A percentile compares a stretch with the other conserved stretches of the same genome.
Evolutionary conservation across 2,329 filamentous ascomycete species (phyloP).

Genomic region (Cladophialophora bantiana): DNA sequence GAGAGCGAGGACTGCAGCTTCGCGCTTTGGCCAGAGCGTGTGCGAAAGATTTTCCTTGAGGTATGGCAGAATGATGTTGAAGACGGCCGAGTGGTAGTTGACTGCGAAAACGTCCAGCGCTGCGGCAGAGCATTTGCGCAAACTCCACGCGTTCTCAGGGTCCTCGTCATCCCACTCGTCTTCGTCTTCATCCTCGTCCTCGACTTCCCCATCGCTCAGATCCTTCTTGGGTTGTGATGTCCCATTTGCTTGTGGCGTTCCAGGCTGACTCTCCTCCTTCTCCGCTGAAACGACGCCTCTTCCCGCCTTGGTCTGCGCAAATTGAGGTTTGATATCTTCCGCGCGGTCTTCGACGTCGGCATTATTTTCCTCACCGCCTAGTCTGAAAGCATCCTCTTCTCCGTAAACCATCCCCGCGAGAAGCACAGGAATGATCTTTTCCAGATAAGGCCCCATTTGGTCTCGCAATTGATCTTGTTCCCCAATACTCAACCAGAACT

Average conservation of each 20-base stretch:
- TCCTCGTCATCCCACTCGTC: conserved; percentile 73
- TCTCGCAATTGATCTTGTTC: conserved; percentile 83
- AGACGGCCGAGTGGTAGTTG: conserved; percentile 86
- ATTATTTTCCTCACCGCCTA: conserved; percentile 85
- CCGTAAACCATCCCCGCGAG: conserved; percentile 96
- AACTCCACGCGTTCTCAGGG: conserved; percentile 91
- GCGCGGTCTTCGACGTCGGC: conserved; percentile 89
- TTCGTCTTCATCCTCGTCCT: conserved; percentile 70
- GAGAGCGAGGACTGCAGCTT: conserved; percentile 91
- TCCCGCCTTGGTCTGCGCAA: conserved; percentile 74
- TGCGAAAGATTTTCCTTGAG: conserved; percentile 88
- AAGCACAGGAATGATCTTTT: conserved; percentile 86
- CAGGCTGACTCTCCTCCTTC: conserved; percentile 40
- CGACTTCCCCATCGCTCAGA: conserved; percentile 86
- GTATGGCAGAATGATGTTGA: conserved; percentile 90
- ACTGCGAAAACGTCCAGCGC: conserved; percentile 92
- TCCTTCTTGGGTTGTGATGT: conserved; percentile 69
- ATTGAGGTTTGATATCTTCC: conserved; percentile 90
- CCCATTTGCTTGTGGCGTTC: conserved; percentile 57
- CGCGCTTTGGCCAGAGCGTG: conserved; percentile 86
- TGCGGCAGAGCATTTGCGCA: conserved; percentile 95
- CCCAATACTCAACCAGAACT: conserved; percentile 95
- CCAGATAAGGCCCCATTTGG: conserved; percentile 76
- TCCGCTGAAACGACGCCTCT: conserved; percentile 54
- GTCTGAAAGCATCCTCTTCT: conserved; percentile 85